Evolutionary conservation across 2,329 filamentous ascomycete genomes (phyloP).

Genomic region (Botrytis byssoidea): DNA sequence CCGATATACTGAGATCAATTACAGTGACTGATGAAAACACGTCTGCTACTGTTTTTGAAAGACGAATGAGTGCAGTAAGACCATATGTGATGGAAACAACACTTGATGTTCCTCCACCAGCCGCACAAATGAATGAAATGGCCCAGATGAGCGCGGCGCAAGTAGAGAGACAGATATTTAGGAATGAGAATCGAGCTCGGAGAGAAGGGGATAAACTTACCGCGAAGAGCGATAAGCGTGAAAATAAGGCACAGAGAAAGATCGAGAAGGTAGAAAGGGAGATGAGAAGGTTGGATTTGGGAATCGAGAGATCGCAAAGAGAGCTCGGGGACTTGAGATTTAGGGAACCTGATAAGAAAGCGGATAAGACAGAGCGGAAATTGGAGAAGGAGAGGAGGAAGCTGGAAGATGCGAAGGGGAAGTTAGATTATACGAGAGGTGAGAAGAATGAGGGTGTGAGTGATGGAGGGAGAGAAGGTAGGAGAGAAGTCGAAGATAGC

Average conservation of each 20-base stretch:
- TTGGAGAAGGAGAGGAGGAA: background rate
- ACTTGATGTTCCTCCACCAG: slow-evolving; percentile 24
- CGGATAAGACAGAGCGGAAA: background rate
- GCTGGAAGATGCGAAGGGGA: background rate
- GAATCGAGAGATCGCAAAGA: background rate
- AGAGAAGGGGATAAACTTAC: slow-evolving; percentile 30
- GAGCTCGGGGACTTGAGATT: background rate
- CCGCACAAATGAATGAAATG: slow-evolving; percentile 22
- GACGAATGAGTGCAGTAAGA: slow-evolving; percentile 11
- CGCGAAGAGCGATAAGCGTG: background rate
- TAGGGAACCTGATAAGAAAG: background rate
- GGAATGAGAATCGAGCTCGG: slow-evolving; percentile 31
- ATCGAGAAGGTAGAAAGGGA: background rate
- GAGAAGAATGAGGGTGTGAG: background rate
- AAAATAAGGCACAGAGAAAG: background rate
- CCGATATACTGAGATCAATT: slow-evolving; percentile 28
- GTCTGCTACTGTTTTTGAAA: slow-evolving; percentile 26
- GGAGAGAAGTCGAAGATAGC: background rate
- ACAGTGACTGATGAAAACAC: slow-evolving; percentile 24
- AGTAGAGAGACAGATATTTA: slow-evolving; percentile 29
- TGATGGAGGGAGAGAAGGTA: background rate
- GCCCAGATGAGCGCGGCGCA: slow-evolving; percentile 35
- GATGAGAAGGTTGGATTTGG: background rate
- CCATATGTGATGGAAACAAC: slow-evolving; percentile 16
- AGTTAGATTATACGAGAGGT: background rate